These are phyloP conservation scores for Saturnispora diversa DNA, from an alignment of 805 yeast species.

Conservation along the genomic window DNA sequence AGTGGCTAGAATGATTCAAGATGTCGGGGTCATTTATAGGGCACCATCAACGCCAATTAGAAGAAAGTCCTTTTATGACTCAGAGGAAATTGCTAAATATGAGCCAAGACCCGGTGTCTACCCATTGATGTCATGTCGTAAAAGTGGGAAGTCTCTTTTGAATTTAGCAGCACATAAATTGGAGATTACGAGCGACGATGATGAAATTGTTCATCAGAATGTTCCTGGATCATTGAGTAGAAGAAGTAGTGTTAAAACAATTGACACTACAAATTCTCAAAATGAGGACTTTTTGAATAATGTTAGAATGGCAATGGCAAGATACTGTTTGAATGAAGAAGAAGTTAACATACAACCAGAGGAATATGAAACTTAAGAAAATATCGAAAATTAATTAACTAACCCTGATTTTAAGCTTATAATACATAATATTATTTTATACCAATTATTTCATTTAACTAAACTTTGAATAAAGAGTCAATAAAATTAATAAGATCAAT, in stretches of 20 bases:
- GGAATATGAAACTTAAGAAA: slow-evolving; percentile 40
- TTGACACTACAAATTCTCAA: slow-evolving; percentile 18
- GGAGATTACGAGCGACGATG: slow-evolving; percentile 48
- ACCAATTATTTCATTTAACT: slow-evolving; percentile 39
- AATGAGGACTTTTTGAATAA: slow-evolving; percentile 32
- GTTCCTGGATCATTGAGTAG: slow-evolving; percentile 29
- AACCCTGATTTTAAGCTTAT: too few relatives aligned
- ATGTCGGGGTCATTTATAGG: slow-evolving; percentile 68
- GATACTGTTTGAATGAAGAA: slow-evolving; percentile 23
- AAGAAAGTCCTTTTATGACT: slow-evolving; percentile 24
- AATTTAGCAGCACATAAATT: slow-evolving; percentile 59
- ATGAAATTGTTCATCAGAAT: slow-evolving; percentile 35
- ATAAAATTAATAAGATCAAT: slow-evolving; percentile 66
- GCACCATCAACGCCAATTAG: slow-evolving; percentile 33
- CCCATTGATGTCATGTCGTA: slow-evolving; percentile 45
- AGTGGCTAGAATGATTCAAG: slow-evolving; percentile 86
- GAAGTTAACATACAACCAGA: slow-evolving; percentile 43
- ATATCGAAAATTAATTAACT: not conserved
- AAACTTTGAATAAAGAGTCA: slow-evolving; percentile 80
- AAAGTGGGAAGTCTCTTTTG: slow-evolving; percentile 65
- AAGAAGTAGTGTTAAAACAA: slow-evolving; percentile 24
- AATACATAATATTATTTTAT: too few relatives aligned
- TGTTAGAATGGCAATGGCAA: slow-evolving; percentile 37
- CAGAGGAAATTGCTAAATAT: slow-evolving; percentile 34
- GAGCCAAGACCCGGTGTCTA: slow-evolving; percentile 36